These are phyloP conservation scores for Scedosporium dehoogii DNA, from an alignment of 2,329 filamentous ascomycete genomes.

Conservation along the genomic window DNA sequence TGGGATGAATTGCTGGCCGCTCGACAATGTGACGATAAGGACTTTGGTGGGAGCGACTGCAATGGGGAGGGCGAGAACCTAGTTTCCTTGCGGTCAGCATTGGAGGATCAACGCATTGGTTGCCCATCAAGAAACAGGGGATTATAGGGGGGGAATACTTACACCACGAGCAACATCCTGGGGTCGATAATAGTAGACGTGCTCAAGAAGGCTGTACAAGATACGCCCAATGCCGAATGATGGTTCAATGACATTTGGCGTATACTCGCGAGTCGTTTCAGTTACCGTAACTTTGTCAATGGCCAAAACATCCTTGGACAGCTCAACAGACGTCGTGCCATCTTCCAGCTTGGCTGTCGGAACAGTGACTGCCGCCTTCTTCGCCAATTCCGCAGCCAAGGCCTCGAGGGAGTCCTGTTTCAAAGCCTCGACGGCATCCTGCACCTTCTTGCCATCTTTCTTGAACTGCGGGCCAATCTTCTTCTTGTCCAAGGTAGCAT, in stretches of 20 bases:
- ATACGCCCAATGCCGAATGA: conserved; percentile 92
- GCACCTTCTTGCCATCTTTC: conserved; percentile 82
- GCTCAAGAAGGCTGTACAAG: conserved; percentile 82
- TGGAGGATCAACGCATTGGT: too few relatives aligned
- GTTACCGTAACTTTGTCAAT: conserved; percentile 76
- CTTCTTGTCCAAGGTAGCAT: conserved; percentile 84
- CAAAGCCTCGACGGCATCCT: conserved; percentile 65
- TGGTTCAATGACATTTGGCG: conserved; percentile 84
- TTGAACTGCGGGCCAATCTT: conserved; percentile 93
- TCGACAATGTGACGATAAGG: conserved; percentile 71
- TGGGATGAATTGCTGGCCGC: conserved; percentile 62
- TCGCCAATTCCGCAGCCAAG: conserved; percentile 62
- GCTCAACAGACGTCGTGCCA: conserved; percentile 57
- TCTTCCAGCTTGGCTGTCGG: conserved; percentile 57
- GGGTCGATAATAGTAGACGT: conserved; percentile 83
- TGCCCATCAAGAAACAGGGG: neutral
- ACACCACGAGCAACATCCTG: conserved; percentile 65
- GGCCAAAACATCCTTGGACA: conserved; percentile 67
- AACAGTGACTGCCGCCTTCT: conserved; percentile 65
- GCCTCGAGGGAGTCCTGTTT: conserved; percentile 75
- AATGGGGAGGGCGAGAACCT: conserved; percentile 32
- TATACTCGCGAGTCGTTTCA: conserved; percentile 83
- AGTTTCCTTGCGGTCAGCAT: neutral
- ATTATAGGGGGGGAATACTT: conserved; percentile 30
- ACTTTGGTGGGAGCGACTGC: conserved; percentile 77